Conservation (phyloP, 768 basidiomycete genomes). For the Russula dissimulans region DNA sequence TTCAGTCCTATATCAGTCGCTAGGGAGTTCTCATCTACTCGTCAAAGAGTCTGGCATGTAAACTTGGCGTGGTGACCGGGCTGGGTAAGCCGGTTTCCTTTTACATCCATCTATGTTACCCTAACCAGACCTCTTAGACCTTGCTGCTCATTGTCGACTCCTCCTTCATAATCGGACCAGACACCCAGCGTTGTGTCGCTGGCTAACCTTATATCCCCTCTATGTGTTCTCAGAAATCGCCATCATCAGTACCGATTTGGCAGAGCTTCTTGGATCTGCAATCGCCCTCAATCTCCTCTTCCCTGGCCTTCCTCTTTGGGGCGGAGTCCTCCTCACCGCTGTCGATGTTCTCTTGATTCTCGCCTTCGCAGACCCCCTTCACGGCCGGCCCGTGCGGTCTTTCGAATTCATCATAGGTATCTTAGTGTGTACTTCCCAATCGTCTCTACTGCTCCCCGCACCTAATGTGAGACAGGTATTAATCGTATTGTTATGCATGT, state of each 20-base stretch:
- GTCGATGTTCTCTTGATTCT: constrained; percentile 49
- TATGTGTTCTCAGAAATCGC: constrained; percentile 40
- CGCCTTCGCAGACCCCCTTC: constrained; percentile 58
- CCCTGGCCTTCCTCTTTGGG: constrained; percentile 41
- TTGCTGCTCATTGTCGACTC: constrained; percentile 41
- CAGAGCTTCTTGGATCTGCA: constrained; percentile 52
- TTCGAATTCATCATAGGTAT: constrained; percentile 54
- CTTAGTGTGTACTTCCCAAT: constrained; percentile 3
- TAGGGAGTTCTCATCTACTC: not conserved
- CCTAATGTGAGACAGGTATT: constrained; percentile 9
- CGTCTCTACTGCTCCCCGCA: not conserved
- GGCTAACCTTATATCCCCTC: constrained; percentile 37
- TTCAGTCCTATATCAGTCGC: not conserved
- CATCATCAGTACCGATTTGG: constrained; percentile 49
- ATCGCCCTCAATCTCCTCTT: constrained; percentile 48
- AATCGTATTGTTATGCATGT: constrained; percentile 18
- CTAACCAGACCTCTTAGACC: constrained; percentile 26
- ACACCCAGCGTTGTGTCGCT: constrained; percentile 31
- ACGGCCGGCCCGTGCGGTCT: constrained; percentile 43
- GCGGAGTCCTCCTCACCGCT: constrained; percentile 40
- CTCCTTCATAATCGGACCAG: constrained; percentile 36
- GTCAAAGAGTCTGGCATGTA: constrained; percentile 58
- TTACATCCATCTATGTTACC: not conserved
- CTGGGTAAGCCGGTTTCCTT: constrained; percentile 41
- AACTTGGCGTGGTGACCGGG: constrained; percentile 77